Base-by-base conservation (phyloP, 345 rosid genomes). In the Camelina laxa region DNA sequence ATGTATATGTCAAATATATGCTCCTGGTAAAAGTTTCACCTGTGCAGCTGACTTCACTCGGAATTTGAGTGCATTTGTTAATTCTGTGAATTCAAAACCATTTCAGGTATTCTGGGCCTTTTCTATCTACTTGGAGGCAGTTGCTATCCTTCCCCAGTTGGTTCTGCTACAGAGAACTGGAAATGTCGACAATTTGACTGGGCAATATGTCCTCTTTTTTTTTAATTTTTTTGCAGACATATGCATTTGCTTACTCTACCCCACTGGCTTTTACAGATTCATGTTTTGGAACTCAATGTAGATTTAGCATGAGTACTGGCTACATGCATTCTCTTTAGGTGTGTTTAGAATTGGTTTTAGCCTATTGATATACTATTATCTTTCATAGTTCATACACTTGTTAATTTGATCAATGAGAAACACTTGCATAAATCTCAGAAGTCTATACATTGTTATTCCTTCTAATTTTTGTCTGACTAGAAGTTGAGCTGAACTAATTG, bases 141-240 rank as follows among this genome's bases (percentile, higher is more conserved):
- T 93, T 73, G 98, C 98, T 13, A 93, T 93, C 72, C 91, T 93
- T 83, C 97, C 97, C 30, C 98, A 89, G 82, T 69, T 93, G 76
- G 91, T 93, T 76, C 74, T 91, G 80, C 93, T 93, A 45, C 98
- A 93, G 74, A 66, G 96, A 79, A 91, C 96, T 69, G 94, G 98
- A 65, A 93, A 93, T 78, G 98, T 93, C 65, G 98, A 93, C 85
- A 93, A 93, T 80, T 80, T 91, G 80, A 88, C 98, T 0, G 98
- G 97, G 61, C 97, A 93, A 85, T 93, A 93, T 82, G 94, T 93
- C 67, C 78, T 91, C 85, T n/a, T n/a, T n/a, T 85, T 93, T 74
- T 92, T 93, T 79, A 11, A 75, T 44, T 55, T 20, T 71, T 65
- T 55, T 60, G n/a, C 50, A 41, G 14, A 56, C 27, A 47, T 41